These are phyloP conservation scores for Hypoxylon fragiforme DNA, from an alignment of 495 filamentous ascomycete species.

Conservation along the genomic window DNA sequence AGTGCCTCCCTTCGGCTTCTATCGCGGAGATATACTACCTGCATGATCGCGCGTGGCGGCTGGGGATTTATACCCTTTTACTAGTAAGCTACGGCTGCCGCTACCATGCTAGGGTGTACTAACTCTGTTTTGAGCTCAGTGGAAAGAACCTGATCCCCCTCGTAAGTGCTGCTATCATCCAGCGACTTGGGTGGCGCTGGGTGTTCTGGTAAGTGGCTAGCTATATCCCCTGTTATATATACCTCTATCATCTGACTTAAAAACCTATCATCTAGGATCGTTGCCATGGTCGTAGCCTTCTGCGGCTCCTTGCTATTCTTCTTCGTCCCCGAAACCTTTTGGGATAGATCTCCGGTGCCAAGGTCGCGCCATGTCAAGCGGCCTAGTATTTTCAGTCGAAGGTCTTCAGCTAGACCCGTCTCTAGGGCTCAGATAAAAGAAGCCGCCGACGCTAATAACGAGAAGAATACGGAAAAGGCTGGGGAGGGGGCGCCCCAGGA, in stretches of 20 bases:
- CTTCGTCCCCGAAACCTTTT: conserved; percentile 95
- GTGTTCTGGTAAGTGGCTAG: conserved; percentile 71
- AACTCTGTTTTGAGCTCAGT: conserved; percentile 53
- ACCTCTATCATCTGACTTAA: conserved; percentile 26
- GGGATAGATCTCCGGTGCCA: conserved; percentile 80
- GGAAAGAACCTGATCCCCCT: conserved; percentile 93
- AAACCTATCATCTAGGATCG: conserved; percentile 58
- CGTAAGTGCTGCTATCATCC: conserved; percentile 84
- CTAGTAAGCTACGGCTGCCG: too few species aligned
- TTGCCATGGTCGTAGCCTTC: conserved; percentile 80
- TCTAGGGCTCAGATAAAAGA: conserved; percentile 12
- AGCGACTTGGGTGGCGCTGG: conserved; percentile 83
- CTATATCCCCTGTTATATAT: background rate
- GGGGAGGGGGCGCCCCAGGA: conserved; percentile 9
- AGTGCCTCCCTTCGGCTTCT: conserved; percentile 90
- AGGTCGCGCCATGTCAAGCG: conserved; percentile 46
- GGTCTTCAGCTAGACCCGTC: conserved; percentile 41
- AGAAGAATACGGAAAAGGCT: conserved; percentile 7
- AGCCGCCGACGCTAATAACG: background rate
- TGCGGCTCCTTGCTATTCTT: conserved; percentile 77
- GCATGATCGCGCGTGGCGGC: conserved; percentile 89
- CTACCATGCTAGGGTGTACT: background rate
- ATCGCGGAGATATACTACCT: conserved; percentile 97
- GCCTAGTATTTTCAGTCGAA: conserved; percentile 45
- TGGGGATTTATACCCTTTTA: conserved; percentile 93